These are phyloP conservation scores for Pulveroboletus ravenelii DNA, from an alignment of 768 basidiomycete genomes.

Conservation along the genomic window DNA sequence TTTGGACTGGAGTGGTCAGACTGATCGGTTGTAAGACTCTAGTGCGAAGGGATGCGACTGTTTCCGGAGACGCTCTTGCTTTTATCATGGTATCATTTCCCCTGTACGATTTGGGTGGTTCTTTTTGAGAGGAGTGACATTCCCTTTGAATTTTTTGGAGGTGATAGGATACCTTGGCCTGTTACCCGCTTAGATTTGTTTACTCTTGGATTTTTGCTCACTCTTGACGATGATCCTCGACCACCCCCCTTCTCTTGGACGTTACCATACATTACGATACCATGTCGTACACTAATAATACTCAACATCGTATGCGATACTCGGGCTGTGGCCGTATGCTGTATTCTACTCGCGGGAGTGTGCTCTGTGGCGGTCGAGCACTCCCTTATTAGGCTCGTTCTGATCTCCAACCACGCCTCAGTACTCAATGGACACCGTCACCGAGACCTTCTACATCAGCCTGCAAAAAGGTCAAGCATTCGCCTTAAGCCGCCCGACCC, in stretches of 20 bases:
- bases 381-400: background rate
- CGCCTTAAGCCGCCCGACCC: too few relatives aligned
- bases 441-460: conserved; percentile 1
- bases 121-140: too few relatives aligned
- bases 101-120: too few relatives aligned
- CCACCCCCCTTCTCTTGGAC: background rate
- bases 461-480: conserved; percentile 32
- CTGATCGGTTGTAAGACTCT: background rate
- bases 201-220: background rate
- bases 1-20: background rate
- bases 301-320: too few relatives aligned
- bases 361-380: too few relatives aligned
- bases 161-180: background rate
- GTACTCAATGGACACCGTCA: background rate
- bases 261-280: background rate
- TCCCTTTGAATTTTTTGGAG: background rate
- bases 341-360: too few relatives aligned
- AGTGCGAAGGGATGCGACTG: too few relatives aligned
- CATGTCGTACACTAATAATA: background rate
- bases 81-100: too few relatives aligned
- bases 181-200: background rate
- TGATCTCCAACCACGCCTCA: background rate
- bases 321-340: too few relatives aligned
- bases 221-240: background rate
- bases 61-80: too few relatives aligned